phyloP scores from a whole-genome alignment of 192 early-diverging fungal species.

The Backusella liffmaniae region DNA sequence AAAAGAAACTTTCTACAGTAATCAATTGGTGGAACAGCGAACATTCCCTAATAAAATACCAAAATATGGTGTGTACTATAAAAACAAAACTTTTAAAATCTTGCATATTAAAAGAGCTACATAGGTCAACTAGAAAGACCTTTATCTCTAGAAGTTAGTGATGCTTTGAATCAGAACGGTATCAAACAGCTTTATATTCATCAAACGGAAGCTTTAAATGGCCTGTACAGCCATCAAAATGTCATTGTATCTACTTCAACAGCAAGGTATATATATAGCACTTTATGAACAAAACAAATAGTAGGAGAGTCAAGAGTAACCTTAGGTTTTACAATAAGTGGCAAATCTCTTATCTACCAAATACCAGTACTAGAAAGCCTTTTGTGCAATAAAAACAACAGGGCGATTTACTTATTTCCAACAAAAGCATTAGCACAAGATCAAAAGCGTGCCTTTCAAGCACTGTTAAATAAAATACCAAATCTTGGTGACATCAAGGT shows the following conservation, averaged over 20 bases:
- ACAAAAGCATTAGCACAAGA: slow-evolving; percentile 86
- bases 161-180: slow-evolving; percentile 11
- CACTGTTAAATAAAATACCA: slow-evolving; percentile 31
- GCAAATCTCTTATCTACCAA: slow-evolving; percentile 82
- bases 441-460: slow-evolving; percentile 55
- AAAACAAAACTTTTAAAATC: background rate
- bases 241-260: slow-evolving; percentile 74
- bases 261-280: slow-evolving; percentile 47
- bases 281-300: background rate
- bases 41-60: slow-evolving; percentile 3
- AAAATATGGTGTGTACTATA: slow-evolving; percentile 1
- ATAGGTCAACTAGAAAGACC: slow-evolving; percentile 19
- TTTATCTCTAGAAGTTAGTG: slow-evolving; percentile 2
- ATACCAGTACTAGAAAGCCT: slow-evolving; percentile 59
- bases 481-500: slow-evolving; percentile 31
- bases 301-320: background rate
- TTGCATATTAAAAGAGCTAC: background rate
- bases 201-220: slow-evolving; percentile 66
- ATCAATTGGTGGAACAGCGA: slow-evolving; percentile 31
- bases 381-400: slow-evolving; percentile 32
- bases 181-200: slow-evolving; percentile 64
- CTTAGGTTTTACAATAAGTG: slow-evolving; percentile 42
- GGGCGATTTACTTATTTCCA: slow-evolving; percentile 68
- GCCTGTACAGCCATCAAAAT: slow-evolving; percentile 42
- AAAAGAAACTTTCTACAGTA: slow-evolving; percentile 33